These are phyloP conservation scores for Sarocladium kiliense DNA, from an alignment of 2,329 filamentous ascomycete genomes.

Conservation along the genomic window DNA sequence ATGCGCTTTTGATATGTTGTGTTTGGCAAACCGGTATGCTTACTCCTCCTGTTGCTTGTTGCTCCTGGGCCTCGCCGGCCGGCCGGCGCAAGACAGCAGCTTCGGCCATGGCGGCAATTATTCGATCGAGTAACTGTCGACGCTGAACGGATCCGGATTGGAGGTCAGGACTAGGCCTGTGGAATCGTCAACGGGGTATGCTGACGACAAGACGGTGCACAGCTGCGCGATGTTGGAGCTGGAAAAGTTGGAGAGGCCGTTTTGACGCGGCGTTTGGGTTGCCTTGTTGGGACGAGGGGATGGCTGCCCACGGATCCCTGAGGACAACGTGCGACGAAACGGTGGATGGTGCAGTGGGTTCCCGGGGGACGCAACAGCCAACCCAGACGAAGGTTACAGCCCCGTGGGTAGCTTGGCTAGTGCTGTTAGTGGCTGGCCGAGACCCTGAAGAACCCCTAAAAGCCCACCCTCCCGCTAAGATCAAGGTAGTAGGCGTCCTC, in stretches of 20 bases:
- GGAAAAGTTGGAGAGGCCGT: background rate
- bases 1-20: background rate
- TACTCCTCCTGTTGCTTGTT: slow-evolving; percentile 4
- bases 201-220: background rate
- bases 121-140: background rate
- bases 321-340: slow-evolving; percentile 1
- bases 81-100: slow-evolving; percentile 4
- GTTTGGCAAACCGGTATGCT: too few species aligned
- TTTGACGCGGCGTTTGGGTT: background rate
- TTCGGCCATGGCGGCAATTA: background rate
- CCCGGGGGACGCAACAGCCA: background rate
- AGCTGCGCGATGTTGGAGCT: background rate
- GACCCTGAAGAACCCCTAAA: too few species aligned
- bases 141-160: background rate
- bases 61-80: background rate
- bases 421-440: background rate
- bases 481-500: too few species aligned
- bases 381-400: background rate
- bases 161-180: background rate
- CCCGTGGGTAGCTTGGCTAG: background rate
- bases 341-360: background rate
- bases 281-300: background rate
- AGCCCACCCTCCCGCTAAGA: too few species aligned
- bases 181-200: background rate
- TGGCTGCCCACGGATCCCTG: background rate